Conservation (phyloP, 163 green algal species). For the Scenedesmus sp. region DNA sequence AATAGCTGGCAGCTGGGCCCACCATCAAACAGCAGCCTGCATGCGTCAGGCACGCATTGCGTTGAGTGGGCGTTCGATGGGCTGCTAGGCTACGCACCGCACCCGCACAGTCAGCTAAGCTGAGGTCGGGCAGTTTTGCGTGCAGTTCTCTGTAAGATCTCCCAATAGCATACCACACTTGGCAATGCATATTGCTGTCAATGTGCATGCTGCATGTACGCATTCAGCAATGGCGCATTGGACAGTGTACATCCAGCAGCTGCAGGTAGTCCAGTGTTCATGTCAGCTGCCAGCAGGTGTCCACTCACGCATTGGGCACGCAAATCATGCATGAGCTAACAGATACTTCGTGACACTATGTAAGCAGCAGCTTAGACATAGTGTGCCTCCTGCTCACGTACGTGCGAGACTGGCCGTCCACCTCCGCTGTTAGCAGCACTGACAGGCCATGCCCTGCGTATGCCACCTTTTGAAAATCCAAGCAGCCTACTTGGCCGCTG, state of each 20-base stretch:
- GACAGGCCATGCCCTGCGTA: slow-evolving; percentile 49
- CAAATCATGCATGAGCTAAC: too few relatives aligned
- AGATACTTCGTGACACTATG: too few relatives aligned
- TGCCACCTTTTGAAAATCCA: slow-evolving; percentile 38
- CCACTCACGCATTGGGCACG: too few relatives aligned
- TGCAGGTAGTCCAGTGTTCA: too few relatives aligned
- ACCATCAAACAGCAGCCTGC: slow-evolving; percentile 54
- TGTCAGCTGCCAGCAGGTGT: background rate
- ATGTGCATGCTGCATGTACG: too few relatives aligned
- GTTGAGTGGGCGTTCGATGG: too few relatives aligned
- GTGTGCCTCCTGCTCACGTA: background rate
- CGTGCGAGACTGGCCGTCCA: slow-evolving; percentile 29
- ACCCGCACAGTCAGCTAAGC: too few relatives aligned
- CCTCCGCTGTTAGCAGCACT: slow-evolving; percentile 39
- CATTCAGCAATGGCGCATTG: background rate
- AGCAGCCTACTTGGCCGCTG: background rate
- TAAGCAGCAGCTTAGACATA: background rate
- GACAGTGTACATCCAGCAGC: background rate
- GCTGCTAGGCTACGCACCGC: too few relatives aligned
- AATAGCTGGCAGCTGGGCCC: slow-evolving; percentile 31
- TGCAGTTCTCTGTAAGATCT: too few relatives aligned
- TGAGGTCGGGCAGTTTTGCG: too few relatives aligned
- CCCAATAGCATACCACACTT: too few relatives aligned
- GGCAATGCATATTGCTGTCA: too few relatives aligned
- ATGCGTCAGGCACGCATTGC: background rate